phyloP scores from a whole-genome alignment of 305 asterid species.

The Withania somnifera region DNA sequence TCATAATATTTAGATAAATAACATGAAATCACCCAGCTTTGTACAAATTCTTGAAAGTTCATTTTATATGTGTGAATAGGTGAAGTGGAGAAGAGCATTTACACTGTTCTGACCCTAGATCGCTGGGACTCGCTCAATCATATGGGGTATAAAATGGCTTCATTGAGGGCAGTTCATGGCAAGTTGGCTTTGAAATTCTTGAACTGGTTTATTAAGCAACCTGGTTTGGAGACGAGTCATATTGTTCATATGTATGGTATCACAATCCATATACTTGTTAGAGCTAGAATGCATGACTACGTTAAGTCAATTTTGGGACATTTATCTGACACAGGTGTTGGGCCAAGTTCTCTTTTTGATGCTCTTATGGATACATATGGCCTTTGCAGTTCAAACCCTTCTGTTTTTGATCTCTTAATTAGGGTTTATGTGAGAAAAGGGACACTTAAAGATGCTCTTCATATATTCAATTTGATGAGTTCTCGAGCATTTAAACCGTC shows the following conservation, averaged over 20 bases:
- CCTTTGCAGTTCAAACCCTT: constrained; percentile 74
- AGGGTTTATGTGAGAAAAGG: constrained; percentile 56
- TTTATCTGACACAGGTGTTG: constrained; percentile 33
- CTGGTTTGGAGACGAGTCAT: constrained; percentile 57
- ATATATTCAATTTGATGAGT: constrained; percentile 48
- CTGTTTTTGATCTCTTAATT: constrained; percentile 72
- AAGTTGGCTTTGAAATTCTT: constrained; percentile 74
- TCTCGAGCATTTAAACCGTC: constrained; percentile 58
- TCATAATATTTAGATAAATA: no score
- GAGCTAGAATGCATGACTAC: constrained; percentile 71
- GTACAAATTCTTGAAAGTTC: no score
- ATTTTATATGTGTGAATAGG: constrained; percentile 29
- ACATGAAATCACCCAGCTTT: no score
- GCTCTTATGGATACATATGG: constrained; percentile 63
- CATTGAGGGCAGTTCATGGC: constrained; percentile 72
- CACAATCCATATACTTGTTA: constrained; percentile 68
- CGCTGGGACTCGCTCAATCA: constrained; percentile 86
- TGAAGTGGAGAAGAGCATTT: constrained; percentile 48
- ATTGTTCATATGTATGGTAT: constrained; percentile 58
- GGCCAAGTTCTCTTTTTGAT: constrained; percentile 39
- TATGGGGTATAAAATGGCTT: constrained; percentile 58
- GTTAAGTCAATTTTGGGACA: constrained; percentile 43
- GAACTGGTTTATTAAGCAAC: constrained; percentile 69
- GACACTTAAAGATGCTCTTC: constrained; percentile 39
- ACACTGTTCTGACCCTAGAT: constrained; percentile 54